Evolutionary conservation across 352 stramenopile species (phyloP), one percentile per base, ranked within the genome.

Genomic region (Aphanomyces euteiches): DNA sequence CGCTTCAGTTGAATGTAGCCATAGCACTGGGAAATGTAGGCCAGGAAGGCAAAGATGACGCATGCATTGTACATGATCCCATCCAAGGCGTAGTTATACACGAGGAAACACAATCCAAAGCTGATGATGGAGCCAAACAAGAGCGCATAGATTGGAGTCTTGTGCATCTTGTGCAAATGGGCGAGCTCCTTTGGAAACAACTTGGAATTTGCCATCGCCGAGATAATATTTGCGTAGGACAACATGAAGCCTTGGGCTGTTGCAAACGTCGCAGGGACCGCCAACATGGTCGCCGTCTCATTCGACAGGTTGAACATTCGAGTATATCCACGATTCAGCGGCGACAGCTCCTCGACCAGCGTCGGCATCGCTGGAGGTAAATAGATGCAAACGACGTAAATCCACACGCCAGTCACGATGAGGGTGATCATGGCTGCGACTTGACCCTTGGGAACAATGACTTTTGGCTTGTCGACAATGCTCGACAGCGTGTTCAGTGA

Each of bases 211-310:
- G 78, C 78, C 75, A 87, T 83, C 15, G 78, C 75, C 0, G 70
- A 41, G 10, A 84, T 82, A 3, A 87, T 66, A 56, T 87, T 82
- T 1, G 78, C 73, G 60, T 82, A 87, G 40, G 76, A 79, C 77
- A 77, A 85, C 72, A 86, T 86, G 50, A 85, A 78, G 7, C 75
- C 75, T 41, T 77, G 75, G 1, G 63, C 73, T 36, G 73, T 78
- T 7, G 73, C 75, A 60, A 78, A 80, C 72, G 73, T 77, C 7
- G 69, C 70, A 5, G 75, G 75, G 28, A 78, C 73, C 38, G 73
- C 76, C 7, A 78, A 73, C 7, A 75, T 28, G 48, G 73, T 77
- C 34, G 73, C 72, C n/a, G 64, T 65, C 2, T 39, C 19, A 13
- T 69, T n/a, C 3, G 57, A 47, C 38, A 80, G 67, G 15, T 64